Conservation (phyloP, 176 grass and related monocot species). For the Cymbopogon citratus region DNA sequence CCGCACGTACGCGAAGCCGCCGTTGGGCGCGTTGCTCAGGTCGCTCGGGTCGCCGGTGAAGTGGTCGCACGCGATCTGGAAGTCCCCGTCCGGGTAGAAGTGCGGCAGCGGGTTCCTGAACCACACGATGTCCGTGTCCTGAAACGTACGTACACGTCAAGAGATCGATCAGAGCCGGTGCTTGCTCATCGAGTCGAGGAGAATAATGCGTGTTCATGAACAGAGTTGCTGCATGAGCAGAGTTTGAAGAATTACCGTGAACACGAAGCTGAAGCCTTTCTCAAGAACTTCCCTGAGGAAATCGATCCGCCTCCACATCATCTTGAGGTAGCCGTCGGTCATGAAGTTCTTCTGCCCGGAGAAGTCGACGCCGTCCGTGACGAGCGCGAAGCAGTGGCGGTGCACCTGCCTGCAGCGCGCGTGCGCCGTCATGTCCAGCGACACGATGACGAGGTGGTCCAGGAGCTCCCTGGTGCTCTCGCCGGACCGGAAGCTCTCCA, state of each 20-base stretch:
- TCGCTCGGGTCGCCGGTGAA: constrained; percentile 48
- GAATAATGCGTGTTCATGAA: neutral
- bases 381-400: constrained; percentile 46
- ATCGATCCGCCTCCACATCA: constrained; percentile 61
- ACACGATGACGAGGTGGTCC: constrained; percentile 63
- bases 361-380: constrained; percentile 50
- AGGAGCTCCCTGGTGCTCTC: constrained; percentile 45
- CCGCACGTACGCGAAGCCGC: constrained; percentile 45
- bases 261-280: constrained; percentile 80
- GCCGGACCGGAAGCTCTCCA: constrained; percentile 69
- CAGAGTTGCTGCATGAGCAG: neutral
- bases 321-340: constrained; percentile 55
- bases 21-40: constrained; percentile 46
- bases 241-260: constrained; percentile 15
- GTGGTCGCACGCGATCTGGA: constrained; percentile 62
- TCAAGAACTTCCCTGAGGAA: constrained; percentile 55
- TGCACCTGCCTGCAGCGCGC: constrained; percentile 48
- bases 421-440: constrained; percentile 48
- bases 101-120: constrained; percentile 56
- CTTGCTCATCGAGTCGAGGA: too few species aligned
- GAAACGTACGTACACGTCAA: neutral
- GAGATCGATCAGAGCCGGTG: too few species aligned
- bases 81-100: constrained; percentile 30
- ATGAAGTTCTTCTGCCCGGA: constrained; percentile 55
- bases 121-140: constrained; percentile 74